Base-by-base conservation (phyloP, 805 yeast genomes). In the Saccharomyces jurei region DNA sequence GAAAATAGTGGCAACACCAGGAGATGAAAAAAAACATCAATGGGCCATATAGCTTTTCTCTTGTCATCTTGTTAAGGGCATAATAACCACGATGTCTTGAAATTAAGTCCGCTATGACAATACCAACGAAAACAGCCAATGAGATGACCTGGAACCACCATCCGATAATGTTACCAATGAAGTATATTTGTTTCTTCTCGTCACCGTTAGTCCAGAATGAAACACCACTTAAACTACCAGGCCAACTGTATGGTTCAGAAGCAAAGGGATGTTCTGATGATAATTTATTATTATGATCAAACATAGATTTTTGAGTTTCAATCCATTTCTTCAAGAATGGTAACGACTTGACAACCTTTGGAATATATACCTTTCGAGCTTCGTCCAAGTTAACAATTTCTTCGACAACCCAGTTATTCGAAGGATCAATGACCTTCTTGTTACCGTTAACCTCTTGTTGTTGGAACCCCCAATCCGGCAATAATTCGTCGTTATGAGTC, bases 361-460 rank as follows among this genome's bases (percentile, higher is more conserved):
- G 91, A 44, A 79, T 77, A 63, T 81, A 82, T n/a, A 70, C 64
- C 48, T 77, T 74, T 72, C 97, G 82, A 9, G 69, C 69, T 56
- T 87, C 96, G 25, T 73, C 73, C 56, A 94, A 69, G 53, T 81
- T 82, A 29, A 82, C 70, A 60, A 92, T 89, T 11, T 77, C 73
- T 58, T 89, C 96, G 58, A 91, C 74, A 49, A 67, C 65, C 99
- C 99, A 94, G 25, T 77, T 72, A 66, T 87, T 89, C 52, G 82
- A 80, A 13, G 75, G 61, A 50, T 87, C 95, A 41, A 70, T 79
- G 22, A 85, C 68, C 68, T 89, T 86, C 70, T 94, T 94, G 76
- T 87, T 89, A 67, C 99, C 99, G 68, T 94, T 89, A 56, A 94
- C 90, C 74, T 94, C 99, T 68, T 86, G 90, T 69, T 94, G 98